Base-by-base conservation (phyloP, 1,284 basidiomycete genomes). In the Apiotrichum brassicae region DNA sequence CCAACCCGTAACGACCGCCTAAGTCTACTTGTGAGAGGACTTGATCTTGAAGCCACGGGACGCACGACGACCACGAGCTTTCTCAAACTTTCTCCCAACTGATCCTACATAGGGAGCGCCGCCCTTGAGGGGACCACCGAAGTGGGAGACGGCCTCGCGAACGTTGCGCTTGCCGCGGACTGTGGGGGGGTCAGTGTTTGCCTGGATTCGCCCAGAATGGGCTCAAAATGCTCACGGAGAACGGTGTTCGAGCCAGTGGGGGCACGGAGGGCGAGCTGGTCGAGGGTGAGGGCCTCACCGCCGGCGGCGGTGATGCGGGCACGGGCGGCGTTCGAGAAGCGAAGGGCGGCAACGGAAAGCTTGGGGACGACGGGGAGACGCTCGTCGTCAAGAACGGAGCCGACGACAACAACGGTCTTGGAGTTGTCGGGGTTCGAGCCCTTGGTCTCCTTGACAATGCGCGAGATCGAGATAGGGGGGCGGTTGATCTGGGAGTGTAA, bases 231-330 rank as follows among this genome's bases (percentile, higher is more conserved):
- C 50, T 48, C 41, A 52, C 50, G 43, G 62, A 98, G 78, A 59
- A 99, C 81, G 46, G 93, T 97, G 83, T 97, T 97, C 61, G 87
- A 81, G 60, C 95, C 94, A 49, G 89, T 97, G 34, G 94, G 94
- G 54, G 91, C 83, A 58, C 93, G 84, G 60, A 91, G 76, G 49
- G 94, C 94, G 61, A 98, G 87, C 77, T 97, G 93, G 76, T 99
- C 94, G 63, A 99, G 82, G 59, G 95, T 98, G 64, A 99, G 74
- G 59, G 79, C 81, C 78, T 98, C 94, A 70, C 94, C 94, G 63
- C 94, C 94, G 51, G 92, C 88, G 71, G 89, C 90, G 69, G 91
- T 75, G 75, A 99, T 97, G 64, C 95, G 86, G 73, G 90, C 93
- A 76, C 85, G 87, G 54, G 94, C 95, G 46, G 85, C 82, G 64